Conservation (phyloP, 441 rosid species). For the Populus hybrid region DNA sequence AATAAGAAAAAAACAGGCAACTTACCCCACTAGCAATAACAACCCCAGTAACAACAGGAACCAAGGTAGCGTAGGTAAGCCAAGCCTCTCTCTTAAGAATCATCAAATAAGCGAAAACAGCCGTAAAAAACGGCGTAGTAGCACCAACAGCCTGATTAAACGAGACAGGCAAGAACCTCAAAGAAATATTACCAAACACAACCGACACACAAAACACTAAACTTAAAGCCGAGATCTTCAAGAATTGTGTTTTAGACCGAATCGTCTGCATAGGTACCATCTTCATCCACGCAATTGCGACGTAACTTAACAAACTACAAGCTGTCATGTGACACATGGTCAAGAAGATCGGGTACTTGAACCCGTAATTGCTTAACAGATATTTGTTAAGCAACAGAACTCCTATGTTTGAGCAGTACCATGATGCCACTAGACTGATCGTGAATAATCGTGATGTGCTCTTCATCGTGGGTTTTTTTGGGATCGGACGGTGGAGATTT, state of each 20-base stretch:
- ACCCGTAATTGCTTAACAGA: conserved; percentile 78
- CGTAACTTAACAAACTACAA: conserved; percentile 76
- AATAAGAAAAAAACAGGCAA: neutral
- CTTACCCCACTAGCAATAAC: conserved; percentile 40
- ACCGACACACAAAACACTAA: conserved; percentile 90
- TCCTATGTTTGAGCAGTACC: conserved; percentile 94
- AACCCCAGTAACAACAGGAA: conserved; percentile 91
- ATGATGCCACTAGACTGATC: conserved; percentile 66
- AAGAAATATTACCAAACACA: too few species aligned
- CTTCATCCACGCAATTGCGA: conserved; percentile 86
- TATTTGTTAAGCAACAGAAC: conserved; percentile 87
- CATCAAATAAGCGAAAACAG: conserved; percentile 80
- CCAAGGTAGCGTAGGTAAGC: conserved; percentile 75
- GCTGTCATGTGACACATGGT: conserved; percentile 98
- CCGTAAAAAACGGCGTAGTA: conserved; percentile 91
- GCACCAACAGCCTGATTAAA: conserved; percentile 93
- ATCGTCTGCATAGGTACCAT: conserved; percentile 93
- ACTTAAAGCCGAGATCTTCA: conserved; percentile 80
- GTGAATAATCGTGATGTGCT: conserved; percentile 59
- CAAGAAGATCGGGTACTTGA: conserved; percentile 86
- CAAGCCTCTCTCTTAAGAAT: conserved; percentile 83
- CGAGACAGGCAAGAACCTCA: conserved; percentile 77
- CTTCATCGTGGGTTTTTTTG: conserved; percentile 32
- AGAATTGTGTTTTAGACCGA: conserved; percentile 71
- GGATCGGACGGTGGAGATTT: conserved; percentile 20